Conservation (phyloP, 2,329 filamentous ascomycete species). For the Exophiala phaeomuriformis region DNA sequence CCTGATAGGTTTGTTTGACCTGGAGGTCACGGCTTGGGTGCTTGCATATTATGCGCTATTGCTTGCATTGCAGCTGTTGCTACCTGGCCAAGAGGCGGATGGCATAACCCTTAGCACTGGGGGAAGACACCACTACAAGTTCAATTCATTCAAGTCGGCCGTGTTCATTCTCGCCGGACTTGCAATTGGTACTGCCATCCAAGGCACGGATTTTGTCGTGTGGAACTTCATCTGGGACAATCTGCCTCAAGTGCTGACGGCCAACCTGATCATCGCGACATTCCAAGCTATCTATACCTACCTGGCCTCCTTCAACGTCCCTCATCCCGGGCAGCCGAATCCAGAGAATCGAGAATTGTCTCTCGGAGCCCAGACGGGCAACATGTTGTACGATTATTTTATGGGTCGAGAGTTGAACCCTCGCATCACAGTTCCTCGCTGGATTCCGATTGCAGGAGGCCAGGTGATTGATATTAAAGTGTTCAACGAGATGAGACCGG, state of each 20-base stretch:
- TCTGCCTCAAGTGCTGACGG: conserved; percentile 75
- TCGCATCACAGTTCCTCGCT: conserved; percentile 50
- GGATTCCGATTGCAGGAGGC: conserved; percentile 64
- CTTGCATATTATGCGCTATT: conserved; percentile 72
- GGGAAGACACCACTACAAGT: conserved; percentile 70
- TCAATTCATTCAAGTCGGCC: conserved; percentile 72
- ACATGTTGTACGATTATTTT: conserved; percentile 90
- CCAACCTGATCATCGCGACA: conserved; percentile 71
- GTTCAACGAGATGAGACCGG: conserved; percentile 85
- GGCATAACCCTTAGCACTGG: conserved; percentile 65
- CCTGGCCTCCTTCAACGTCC: conserved; percentile 71
- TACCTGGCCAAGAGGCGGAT: conserved; percentile 65
- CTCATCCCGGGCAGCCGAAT: conserved; percentile 54
- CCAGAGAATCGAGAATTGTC: conserved; percentile 68
- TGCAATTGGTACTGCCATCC: conserved; percentile 64
- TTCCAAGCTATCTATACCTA: conserved; percentile 72
- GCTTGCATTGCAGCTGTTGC: conserved; percentile 63
- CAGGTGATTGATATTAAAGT: conserved; percentile 78
- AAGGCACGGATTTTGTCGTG: conserved; percentile 74
- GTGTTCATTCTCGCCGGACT: conserved; percentile 63
- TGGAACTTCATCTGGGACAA: conserved; percentile 94
- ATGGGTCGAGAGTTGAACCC: conserved; percentile 95
- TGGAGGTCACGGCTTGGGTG: conserved; percentile 60
- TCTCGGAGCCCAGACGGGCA: conserved; percentile 71
- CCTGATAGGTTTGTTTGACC: conserved; percentile 61